Conservation (phyloP, 495 filamentous ascomycete species). For the Penicillium bovifimosum region DNA sequence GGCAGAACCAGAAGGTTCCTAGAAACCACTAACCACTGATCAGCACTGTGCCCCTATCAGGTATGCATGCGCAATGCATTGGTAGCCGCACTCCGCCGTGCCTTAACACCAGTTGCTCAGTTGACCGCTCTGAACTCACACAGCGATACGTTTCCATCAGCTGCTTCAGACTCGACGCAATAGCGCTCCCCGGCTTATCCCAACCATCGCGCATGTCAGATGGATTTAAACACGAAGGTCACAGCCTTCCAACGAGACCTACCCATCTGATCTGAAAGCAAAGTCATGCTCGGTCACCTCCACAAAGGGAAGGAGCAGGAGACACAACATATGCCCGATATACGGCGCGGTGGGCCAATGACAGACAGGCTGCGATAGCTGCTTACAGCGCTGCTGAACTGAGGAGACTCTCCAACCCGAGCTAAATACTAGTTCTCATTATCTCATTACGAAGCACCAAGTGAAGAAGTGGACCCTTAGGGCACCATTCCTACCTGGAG, state of each 20-base stretch:
- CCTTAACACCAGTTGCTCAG: conserved; percentile 9
- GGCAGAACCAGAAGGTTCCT: background rate
- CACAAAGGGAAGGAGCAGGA: conserved; percentile 19
- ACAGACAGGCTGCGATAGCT: background rate
- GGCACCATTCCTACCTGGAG: background rate
- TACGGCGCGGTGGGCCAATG: conserved; percentile 21
- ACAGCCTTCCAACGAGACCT: background rate
- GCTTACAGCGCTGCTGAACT: background rate
- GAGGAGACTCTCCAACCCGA: background rate
- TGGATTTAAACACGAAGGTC: background rate
- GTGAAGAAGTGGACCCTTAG: conserved; percentile 5
- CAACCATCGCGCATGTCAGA: background rate
- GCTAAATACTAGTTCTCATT: background rate
- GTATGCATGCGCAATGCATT: conserved; percentile 7
- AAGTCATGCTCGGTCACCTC: background rate
- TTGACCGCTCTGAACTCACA: background rate
- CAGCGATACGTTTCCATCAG: background rate
- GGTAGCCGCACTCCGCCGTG: conserved; percentile 8
- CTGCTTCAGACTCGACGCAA: background rate
- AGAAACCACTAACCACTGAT: background rate
- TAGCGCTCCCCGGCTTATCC: background rate
- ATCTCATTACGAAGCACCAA: background rate
- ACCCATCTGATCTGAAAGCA: background rate
- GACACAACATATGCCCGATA: conserved; percentile 13
- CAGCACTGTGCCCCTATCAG: background rate